Percentiles rank a stretch among this genome's conserved stretches.
These are phyloP conservation scores for Agapanthus africanus DNA, from an alignment of 106 monocot genomes.

Conservation along the genomic window DNA sequence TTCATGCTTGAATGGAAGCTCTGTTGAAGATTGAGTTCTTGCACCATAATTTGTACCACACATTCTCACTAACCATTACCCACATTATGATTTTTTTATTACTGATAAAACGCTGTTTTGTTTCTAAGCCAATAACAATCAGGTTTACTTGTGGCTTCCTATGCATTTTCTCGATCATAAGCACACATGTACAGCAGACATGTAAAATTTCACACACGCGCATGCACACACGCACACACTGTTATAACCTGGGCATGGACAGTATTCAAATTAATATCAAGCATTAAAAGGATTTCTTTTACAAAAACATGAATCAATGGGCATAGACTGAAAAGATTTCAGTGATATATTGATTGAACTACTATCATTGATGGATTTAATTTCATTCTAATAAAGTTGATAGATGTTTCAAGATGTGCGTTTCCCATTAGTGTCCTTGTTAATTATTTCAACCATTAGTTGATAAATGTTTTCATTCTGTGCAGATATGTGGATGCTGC, in stretches of 20 bases:
- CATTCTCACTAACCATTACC: background rate
- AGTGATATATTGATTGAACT: background rate
- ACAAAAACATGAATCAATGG: background rate
- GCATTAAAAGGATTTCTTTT: background rate
- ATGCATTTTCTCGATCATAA: background rate
- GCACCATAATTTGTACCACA: background rate
- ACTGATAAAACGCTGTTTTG: background rate
- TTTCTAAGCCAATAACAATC: background rate
- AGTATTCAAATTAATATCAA: background rate
- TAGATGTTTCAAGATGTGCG: background rate
- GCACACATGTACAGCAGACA: background rate
- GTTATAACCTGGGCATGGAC: background rate
- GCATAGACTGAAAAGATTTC: background rate
- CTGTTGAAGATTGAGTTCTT: background rate
- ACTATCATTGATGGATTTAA: background rate
- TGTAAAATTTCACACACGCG: background rate
- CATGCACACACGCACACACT: background rate
- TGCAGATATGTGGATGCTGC: conserved; percentile 86
- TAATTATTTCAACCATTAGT: background rate
- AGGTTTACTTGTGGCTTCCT: background rate
- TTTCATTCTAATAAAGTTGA: background rate
- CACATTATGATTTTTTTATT: background rate
- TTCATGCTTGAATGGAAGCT: background rate
- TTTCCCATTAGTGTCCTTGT: background rate
- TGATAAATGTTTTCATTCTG: background rate